Conservation (phyloP, 495 filamentous ascomycete species). For the Lophiostoma macrostomum region DNA sequence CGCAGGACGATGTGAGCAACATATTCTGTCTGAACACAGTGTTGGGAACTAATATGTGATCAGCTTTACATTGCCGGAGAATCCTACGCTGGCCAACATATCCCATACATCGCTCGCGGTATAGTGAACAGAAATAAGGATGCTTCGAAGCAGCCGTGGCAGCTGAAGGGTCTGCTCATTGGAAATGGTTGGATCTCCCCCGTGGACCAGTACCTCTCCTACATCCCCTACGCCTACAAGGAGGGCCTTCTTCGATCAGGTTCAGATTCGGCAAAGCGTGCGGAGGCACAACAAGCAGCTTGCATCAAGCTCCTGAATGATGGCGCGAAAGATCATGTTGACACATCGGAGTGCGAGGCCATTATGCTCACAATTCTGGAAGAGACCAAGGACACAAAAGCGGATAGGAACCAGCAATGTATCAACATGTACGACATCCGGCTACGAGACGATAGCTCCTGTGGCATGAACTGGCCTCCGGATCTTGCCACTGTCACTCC, state of each 20-base stretch:
- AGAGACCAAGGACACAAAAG: conserved; percentile 48
- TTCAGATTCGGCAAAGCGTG: conserved; percentile 56
- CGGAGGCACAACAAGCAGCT: conserved; percentile 68
- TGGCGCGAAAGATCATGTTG: conserved; percentile 60
- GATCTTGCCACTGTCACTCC: conserved; percentile 73
- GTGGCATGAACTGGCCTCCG: conserved; percentile 95
- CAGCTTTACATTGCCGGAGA: conserved; percentile 93
- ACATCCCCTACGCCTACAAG: conserved; percentile 74
- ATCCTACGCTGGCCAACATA: conserved; percentile 95
- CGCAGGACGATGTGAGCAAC: conserved; percentile 79
- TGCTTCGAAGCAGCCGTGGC: conserved; percentile 56
- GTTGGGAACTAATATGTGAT: background rate
- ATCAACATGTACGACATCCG: conserved; percentile 95
- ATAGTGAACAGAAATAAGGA: conserved; percentile 80
- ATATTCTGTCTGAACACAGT: background rate
- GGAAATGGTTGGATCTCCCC: conserved; percentile 98
- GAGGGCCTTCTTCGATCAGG: conserved; percentile 66
- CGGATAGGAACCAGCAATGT: conserved; percentile 55
- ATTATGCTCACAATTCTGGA: conserved; percentile 68
- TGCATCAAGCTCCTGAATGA: conserved; percentile 58
- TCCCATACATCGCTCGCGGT: conserved; percentile 87
- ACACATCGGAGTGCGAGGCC: conserved; percentile 64
- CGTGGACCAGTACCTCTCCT: conserved; percentile 83
- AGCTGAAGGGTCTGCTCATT: conserved; percentile 82
- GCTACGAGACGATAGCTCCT: conserved; percentile 67